A percentile compares a stretch with the other conserved stretches of the same genome.
phyloP scores from a whole-genome alignment of 1,284 basidiomycete species.

The Leccinum colubrinum region DNA sequence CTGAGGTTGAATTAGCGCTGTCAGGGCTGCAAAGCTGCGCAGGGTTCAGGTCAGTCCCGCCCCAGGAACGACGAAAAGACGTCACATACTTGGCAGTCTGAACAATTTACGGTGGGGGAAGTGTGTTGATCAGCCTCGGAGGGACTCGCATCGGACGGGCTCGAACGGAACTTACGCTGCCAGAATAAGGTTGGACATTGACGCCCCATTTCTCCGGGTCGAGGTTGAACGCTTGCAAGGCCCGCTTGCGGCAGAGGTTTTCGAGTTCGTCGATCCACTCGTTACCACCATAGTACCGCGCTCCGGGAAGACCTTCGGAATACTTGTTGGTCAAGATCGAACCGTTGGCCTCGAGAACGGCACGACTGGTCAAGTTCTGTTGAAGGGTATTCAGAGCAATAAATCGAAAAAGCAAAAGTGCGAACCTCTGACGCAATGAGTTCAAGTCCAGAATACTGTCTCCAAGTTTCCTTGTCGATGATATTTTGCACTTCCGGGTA shows the following conservation, averaged over 20 bases:
- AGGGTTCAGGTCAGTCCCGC: constrained; percentile 8
- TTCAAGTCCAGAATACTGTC: constrained; percentile 97
- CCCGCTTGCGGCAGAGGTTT: constrained; percentile 92
- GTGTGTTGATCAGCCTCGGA: constrained; percentile 3
- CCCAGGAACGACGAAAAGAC: not conserved
- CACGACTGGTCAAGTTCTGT: constrained; percentile 91
- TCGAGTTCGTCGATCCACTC: constrained; percentile 98
- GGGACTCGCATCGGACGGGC: constrained; percentile 4
- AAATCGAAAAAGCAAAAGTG: constrained; percentile 4
- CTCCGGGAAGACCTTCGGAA: constrained; percentile 92
- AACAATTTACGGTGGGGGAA: constrained; percentile 5
- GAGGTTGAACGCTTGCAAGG: constrained; percentile 95
- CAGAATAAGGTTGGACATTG: constrained; percentile 99
- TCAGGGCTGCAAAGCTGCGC: constrained; percentile 92
- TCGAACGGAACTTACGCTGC: constrained; percentile 61
- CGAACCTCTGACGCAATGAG: constrained; percentile 91
- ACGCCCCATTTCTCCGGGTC: constrained; percentile 95
- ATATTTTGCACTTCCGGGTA: constrained; percentile 86
- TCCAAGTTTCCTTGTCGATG: constrained; percentile 99
- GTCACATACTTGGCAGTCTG: constrained; percentile 77
- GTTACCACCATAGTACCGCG: constrained; percentile 98
- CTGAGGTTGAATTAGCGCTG: constrained; percentile 95
- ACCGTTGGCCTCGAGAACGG: constrained; percentile 97
- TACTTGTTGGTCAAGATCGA: constrained; percentile 99
- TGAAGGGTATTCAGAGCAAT: constrained; percentile 7